A percentile compares a stretch with the other conserved stretches of the same genome.
phyloP scores from a whole-genome alignment of 139 green algal species.

The Micractinium sp. region DNA sequence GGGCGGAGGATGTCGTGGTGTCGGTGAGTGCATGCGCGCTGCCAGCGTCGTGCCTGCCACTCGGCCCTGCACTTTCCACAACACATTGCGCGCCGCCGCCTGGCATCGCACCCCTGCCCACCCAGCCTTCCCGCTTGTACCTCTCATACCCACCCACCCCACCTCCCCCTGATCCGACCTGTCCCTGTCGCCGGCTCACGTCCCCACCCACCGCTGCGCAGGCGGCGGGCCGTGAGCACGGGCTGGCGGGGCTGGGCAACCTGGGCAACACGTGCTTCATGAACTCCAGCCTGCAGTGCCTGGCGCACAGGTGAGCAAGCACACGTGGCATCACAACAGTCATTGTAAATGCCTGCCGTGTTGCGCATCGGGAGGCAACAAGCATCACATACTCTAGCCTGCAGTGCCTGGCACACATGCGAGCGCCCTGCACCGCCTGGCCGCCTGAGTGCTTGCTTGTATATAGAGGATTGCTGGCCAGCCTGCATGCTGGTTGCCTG shows the following conservation, averaged over 20 bases:
- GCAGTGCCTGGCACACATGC: conserved; percentile 93
- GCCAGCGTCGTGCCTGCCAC: background rate
- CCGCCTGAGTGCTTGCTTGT: too few species aligned
- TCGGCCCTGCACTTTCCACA: too few species aligned
- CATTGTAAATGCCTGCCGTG: too few species aligned
- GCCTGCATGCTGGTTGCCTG: too few species aligned
- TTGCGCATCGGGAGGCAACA: too few species aligned
- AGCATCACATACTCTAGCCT: conserved; percentile 96
- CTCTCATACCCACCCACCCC: too few species aligned
- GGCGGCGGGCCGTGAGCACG: conserved; percentile 30
- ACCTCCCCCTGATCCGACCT: background rate
- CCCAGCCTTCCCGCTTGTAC: background rate
- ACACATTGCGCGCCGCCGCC: too few species aligned
- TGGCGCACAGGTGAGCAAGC: conserved; percentile 84
- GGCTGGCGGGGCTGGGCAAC: conserved; percentile 81
- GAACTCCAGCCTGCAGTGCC: conserved; percentile 95
- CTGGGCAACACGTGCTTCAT: conserved; percentile 97
- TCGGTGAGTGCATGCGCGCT: conserved; percentile 21
- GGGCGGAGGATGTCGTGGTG: conserved; percentile 41
- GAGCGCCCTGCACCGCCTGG: conserved; percentile 78
- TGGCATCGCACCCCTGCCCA: too few species aligned
- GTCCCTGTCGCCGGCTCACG: background rate
- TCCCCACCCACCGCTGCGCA: background rate
- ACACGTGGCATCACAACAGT: too few species aligned
- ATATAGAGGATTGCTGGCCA: too few species aligned